Evolutionary conservation across 2,329 filamentous ascomycete species (phyloP), one percentile per base, ranked within the genome.

Genomic region (Sclerotiophoma versabilis): DNA sequence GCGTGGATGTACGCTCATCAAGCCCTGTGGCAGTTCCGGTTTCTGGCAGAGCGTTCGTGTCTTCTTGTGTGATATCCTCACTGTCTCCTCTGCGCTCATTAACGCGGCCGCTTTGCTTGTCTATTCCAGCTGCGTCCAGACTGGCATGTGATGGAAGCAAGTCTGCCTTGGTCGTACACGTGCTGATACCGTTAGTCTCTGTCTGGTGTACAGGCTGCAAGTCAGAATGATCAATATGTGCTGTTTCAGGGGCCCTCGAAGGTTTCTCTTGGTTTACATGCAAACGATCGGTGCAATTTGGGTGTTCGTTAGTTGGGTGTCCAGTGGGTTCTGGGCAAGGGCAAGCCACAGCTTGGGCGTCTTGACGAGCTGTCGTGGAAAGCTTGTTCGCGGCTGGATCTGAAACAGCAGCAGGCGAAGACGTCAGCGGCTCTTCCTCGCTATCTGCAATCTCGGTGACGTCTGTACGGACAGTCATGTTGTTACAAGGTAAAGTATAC

Each of bases 341-440:
- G 44, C 39, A 58, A 54, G 59, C 48, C 44, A 30, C 32, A 45
- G 57, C 49, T 60, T 68, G 66, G 58, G 48, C 48, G 43, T 60
- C 65, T 65, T 67, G 64, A 56, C 19, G 20, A 50, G 58, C 47
- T 43, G 51, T 46, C 54, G 60, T 42, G 33, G 22, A 60, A 67
- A 64, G 63, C 63, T 70, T 68, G 53, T 66, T 59, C 37, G 34
- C 41, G 42, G 42, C 50, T 44, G 52, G 47, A 43, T 54, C 51
- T 26, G 55, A 29, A 60, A 53, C 51, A 26, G 38, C 34, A 47
- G 49, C 34, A 27, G 68, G 70, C 46, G 70, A 70, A 39, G 69
- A 72, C 46, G 64, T 63, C 55, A 71, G 54, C 2, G 53, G 63
- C 59, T 73, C 71, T 6, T 73, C 70, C 43, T 74, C 71, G 17